phyloP scores from a whole-genome alignment of 1,284 basidiomycete genomes.

The Rhizoctonia solani region DNA sequence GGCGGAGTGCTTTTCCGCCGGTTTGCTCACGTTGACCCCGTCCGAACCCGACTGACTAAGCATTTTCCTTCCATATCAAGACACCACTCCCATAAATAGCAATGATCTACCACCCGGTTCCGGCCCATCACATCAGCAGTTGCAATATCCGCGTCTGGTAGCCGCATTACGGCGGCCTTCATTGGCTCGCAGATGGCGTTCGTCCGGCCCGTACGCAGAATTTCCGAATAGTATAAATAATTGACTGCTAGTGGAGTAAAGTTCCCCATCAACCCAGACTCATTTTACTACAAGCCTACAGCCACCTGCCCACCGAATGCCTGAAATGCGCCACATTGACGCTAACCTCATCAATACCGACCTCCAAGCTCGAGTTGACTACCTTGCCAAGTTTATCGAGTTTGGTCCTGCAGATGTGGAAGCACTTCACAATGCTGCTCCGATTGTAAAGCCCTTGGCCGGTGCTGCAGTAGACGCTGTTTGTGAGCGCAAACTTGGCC shows the following conservation, averaged over 20 bases:
- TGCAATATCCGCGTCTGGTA: not conserved
- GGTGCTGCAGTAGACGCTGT: constrained; percentile 33
- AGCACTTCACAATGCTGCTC: constrained; percentile 32
- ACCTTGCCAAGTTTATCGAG: constrained; percentile 36
- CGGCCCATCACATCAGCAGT: not conserved
- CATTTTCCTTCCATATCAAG: not conserved
- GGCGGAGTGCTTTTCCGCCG: too few species aligned
- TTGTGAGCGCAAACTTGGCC: constrained; percentile 22
- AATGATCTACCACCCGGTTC: not conserved
- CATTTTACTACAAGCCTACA: not conserved
- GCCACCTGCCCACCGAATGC: not conserved
- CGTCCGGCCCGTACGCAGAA: too few species aligned
- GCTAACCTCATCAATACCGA: constrained; percentile 15
- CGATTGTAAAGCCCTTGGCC: constrained; percentile 16
- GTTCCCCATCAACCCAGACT: not conserved
- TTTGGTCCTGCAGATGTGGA: constrained; percentile 33
- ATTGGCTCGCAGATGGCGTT: not conserved
- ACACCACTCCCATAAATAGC: too few species aligned
- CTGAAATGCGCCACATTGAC: constrained; percentile 31
- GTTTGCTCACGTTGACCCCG: too few species aligned
- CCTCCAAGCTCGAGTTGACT: constrained; percentile 35
- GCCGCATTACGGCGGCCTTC: not conserved
- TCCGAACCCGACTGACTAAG: too few species aligned
- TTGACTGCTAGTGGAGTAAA: not conserved
- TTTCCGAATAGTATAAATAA: not conserved